These are phyloP conservation scores for Pythium graminicola DNA, from an alignment of 352 stramenopile genomes.

Conservation along the genomic window DNA sequence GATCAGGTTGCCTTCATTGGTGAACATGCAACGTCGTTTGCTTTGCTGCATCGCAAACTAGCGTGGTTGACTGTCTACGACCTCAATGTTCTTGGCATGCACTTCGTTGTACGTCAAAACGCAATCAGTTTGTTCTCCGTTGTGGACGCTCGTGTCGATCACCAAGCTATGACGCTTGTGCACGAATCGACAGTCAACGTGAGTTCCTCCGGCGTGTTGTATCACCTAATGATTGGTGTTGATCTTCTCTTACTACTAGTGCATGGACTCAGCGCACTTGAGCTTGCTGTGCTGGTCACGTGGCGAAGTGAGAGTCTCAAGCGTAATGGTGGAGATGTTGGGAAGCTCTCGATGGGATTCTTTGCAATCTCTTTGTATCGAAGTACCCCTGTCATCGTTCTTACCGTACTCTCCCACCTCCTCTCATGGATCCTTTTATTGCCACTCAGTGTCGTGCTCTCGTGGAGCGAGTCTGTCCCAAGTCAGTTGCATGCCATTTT, in stretches of 20 bases:
- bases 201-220: slow-evolving; percentile 38
- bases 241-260: slow-evolving; percentile 35
- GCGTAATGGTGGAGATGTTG: slow-evolving; percentile 26
- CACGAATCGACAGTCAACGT: slow-evolving; percentile 37
- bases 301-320: slow-evolving; percentile 30
- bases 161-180: slow-evolving; percentile 22
- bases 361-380: slow-evolving; percentile 26
- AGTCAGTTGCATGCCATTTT: slow-evolving; percentile 28
- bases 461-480: slow-evolving; percentile 16
- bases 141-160: slow-evolving; percentile 31
- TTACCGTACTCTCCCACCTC: slow-evolving; percentile 35
- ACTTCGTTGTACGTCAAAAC: slow-evolving; percentile 21
- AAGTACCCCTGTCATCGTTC: slow-evolving; percentile 27
- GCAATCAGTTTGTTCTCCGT: slow-evolving; percentile 19
- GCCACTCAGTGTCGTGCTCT: slow-evolving; percentile 30
- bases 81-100: slow-evolving; percentile 19
- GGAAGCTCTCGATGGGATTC: slow-evolving; percentile 27
- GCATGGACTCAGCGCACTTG: slow-evolving; percentile 24
- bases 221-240: slow-evolving; percentile 34
- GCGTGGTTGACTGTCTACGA: slow-evolving; percentile 20
- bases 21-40: slow-evolving; percentile 11
- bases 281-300: slow-evolving; percentile 28
- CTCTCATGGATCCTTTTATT: slow-evolving; percentile 49
- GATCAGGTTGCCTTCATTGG: slow-evolving; percentile 17
- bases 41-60: slow-evolving; percentile 7